Base-by-base conservation (phyloP, 495 filamentous ascomycete genomes). In the Astrothelium macrocarpum region DNA sequence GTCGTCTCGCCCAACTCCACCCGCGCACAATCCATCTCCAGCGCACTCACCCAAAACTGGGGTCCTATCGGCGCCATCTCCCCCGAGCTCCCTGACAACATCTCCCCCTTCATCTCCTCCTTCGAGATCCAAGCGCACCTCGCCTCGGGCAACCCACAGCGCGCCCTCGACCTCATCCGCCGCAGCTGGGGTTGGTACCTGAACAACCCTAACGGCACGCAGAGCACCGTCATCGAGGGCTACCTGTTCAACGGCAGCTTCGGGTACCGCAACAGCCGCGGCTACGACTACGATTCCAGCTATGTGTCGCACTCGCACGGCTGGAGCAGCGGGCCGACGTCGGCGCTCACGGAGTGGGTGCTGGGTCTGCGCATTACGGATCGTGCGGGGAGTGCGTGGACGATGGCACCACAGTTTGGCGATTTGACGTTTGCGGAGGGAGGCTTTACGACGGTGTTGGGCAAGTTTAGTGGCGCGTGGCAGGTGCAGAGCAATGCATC, bases 121-220 rank as follows among this genome's bases (percentile, higher is more conserved):
- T 74, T 74, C 62, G 72, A 74, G 59, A 70, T 74, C 36, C 69
- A 70, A 49, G 72, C 67, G 20, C 72, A 72, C 59, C 56, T 74
- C 9, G 65, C 69, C 36, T 67, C 73, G 53, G 62, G 64, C 28
- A 56, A 68, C 16, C 64, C 72, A 1, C 60, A 63, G 14, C 65
- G 69, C 25, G 72, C 71, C 1, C 67, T 74, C 16, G 71, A 74
- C n/a, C 65, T 74, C 14, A 70, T 74, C 46, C 65, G 70, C 11
- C 59, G 65, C 26, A 68, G 61, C 60, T 74, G 71, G 72, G 68
- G 66, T 59, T 82, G 80, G 78, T 73, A 73, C 59, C 29, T 66
- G 12, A 72, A 72, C 59, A 71, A 74, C 58, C 69, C 69, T 0
- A 73, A 74, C 59, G 71, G 71, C 32, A 72, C 70, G 26, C 26